phyloP scores from a whole-genome alignment of 805 yeast genomes.

The Starmerella vitae region DNA sequence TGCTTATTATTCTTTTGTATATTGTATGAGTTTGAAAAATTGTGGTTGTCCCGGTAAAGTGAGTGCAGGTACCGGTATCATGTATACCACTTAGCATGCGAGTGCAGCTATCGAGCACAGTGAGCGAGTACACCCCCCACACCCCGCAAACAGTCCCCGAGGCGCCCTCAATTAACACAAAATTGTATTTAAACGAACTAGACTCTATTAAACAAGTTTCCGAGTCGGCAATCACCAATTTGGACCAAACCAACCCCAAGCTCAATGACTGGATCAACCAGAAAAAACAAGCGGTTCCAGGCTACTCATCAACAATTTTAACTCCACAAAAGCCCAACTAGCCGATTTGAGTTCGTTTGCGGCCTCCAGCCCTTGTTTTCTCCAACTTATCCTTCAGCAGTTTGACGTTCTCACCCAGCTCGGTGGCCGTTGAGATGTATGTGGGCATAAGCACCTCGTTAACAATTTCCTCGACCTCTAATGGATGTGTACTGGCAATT shows the following conservation, averaged over 20 bases:
- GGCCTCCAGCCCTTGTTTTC: slow-evolving; percentile 79
- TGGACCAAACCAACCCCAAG: no score
- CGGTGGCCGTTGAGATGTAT: slow-evolving; percentile 40
- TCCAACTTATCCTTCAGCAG: slow-evolving; percentile 56
- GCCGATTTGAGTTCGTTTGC: slow-evolving; percentile 92
- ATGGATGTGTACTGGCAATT: slow-evolving; percentile 77
- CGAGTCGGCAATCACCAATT: no score
- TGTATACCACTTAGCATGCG: no score
- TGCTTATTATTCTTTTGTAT: slow-evolving; percentile 11
- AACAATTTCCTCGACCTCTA: slow-evolving; percentile 48
- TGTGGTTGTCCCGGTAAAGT: background rate
- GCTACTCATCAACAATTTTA: slow-evolving; percentile 25
- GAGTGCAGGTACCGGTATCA: no score
- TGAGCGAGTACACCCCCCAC: no score
- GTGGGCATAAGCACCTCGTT: slow-evolving; percentile 42
- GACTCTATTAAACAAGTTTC: no score
- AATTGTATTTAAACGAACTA: no score
- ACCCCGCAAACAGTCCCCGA: no score
- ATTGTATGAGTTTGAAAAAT: slow-evolving; percentile 14
- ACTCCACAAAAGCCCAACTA: slow-evolving; percentile 21
- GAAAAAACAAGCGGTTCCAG: slow-evolving; percentile 24
- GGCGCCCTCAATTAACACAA: no score
- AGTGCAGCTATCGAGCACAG: no score
- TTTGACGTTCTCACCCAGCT: slow-evolving; percentile 21
- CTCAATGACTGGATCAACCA: background rate